Evolutionary conservation across 352 stramenopile species (phyloP), one percentile per base, ranked within the genome.

Genomic region (Aphanomyces invadans): DNA sequence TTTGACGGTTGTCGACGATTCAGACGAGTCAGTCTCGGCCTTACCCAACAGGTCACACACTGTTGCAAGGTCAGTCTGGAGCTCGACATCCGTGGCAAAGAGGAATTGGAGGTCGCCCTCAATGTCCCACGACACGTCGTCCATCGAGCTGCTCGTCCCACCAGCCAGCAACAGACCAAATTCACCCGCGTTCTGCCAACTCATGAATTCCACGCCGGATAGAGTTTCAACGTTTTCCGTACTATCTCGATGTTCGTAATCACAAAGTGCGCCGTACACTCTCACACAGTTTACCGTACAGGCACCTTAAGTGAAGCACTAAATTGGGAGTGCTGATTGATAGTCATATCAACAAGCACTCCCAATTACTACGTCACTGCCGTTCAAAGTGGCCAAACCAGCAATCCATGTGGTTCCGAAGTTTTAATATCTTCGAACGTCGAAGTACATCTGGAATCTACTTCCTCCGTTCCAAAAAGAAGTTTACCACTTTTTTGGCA

Each of bases 41-140:
- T 31, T 45, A 1, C 31, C 32, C 19, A 62, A 25, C 25, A 62
- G 36, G 25, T 62, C 25, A 32, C 54, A 62, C 32, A 62, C 54
- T 15, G 33, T n/a, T n/a, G 31, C 54, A 4, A 62, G 54, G 25
- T 62, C 54, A 23, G 28, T 36, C 32, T 62, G 32, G 4, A 62
- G 54, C 5, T 62, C 25, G 7, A 23, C 29, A 19, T 62, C 54
- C 10, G 28, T 62, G 15, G 54, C 54, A 11, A 62, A n/a, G 54
- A 62, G 54, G 54, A 62, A 62, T 28, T 62, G 54, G 7, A 62
- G 25, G 36, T 62, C 54, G 10, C 10, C 7, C 46, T 54, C 46
- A 21, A 54, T 21, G 26, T 54, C 46, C 46, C 46, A 54, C 21
- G 46, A 1, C 46, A 23, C 46, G 46, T 54, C 26, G 46, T 54